Evolutionary conservation across 441 rosid genomes (phyloP).

Genomic region (Euphorbia celastroides): DNA sequence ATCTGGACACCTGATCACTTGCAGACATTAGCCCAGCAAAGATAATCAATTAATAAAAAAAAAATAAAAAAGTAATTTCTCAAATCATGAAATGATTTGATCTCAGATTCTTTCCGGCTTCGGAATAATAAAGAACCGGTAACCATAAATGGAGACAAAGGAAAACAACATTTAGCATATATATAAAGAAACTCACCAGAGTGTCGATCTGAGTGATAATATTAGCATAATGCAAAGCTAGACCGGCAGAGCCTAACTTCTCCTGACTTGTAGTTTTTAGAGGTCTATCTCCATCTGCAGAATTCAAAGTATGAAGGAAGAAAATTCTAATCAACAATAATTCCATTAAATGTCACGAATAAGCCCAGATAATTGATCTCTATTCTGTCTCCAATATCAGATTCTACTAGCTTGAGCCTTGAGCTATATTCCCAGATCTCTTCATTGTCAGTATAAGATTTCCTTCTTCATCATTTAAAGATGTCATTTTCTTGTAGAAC

Average conservation of each 20-base stretch:
- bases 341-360: not conserved
- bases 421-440: not conserved
- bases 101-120: too few relatives aligned
- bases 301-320: conserved; percentile 17
- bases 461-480: not conserved
- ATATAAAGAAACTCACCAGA: conserved; percentile 57
- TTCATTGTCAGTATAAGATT: not conserved
- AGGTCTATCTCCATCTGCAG: conserved; percentile 27
- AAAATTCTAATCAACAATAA: too few relatives aligned
- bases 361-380: not conserved
- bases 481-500: not conserved
- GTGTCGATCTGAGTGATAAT: conserved; percentile 79
- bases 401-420: not conserved
- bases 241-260: conserved; percentile 78
- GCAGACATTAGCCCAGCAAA: not conserved
- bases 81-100: too few relatives aligned
- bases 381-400: not conserved
- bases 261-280: conserved; percentile 28
- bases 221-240: conserved; percentile 92
- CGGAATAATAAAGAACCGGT: too few relatives aligned
- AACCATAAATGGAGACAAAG: too few relatives aligned
- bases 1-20: conserved; percentile 61
- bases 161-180: too few relatives aligned
- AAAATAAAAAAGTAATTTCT: too few relatives aligned
- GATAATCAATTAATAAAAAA: not conserved